A percentile compares a stretch with the other conserved stretches of the same genome.
phyloP scores from a whole-genome alignment of 2,329 filamentous ascomycete species.

The Colletotrichum tanaceti region DNA sequence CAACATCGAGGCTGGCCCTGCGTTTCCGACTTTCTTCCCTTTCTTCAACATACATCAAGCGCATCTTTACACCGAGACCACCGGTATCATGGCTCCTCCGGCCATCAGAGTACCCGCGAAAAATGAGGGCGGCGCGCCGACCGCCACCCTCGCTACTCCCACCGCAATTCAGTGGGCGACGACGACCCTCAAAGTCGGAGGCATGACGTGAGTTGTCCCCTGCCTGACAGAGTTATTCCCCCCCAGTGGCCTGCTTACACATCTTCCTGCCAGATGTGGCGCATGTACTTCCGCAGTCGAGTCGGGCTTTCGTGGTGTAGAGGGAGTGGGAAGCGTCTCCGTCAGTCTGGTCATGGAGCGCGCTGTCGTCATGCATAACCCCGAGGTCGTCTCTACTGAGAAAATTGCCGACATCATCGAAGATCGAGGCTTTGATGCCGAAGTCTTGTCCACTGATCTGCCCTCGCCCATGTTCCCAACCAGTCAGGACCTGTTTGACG shows the following conservation, averaged over 20 bases:
- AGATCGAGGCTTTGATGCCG: constrained; percentile 90
- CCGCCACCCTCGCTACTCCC: constrained; percentile 50
- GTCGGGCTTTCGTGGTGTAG: constrained; percentile 84
- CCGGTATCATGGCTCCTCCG: constrained; percentile 61
- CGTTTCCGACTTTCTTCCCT: constrained; percentile 4
- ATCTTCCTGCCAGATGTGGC: constrained; percentile 74
- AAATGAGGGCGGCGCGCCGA: constrained; percentile 47
- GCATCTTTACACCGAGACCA: neutral
- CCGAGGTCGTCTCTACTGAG: constrained; percentile 77
- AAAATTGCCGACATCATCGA: constrained; percentile 87
- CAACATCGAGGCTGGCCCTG: constrained; percentile 34
- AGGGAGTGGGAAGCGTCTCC: constrained; percentile 86
- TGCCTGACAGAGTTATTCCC: constrained; percentile 9
- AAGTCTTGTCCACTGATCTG: constrained; percentile 85
- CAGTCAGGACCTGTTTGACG: constrained; percentile 49
- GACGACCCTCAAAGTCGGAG: constrained; percentile 89
- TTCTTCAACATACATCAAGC: neutral
- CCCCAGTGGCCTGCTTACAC: constrained; percentile 46
- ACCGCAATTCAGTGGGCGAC: constrained; percentile 78
- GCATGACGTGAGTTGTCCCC: constrained; percentile 75
- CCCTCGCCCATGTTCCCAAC: constrained; percentile 62
- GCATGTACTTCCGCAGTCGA: constrained; percentile 97
- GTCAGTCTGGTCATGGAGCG: constrained; percentile 95
- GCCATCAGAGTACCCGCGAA: constrained; percentile 60
- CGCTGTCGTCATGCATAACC: constrained; percentile 93